Percentiles rank a stretch among this genome's conserved stretches.
These are phyloP conservation scores for Candida sp. DNA, from an alignment of 1,139 yeast species.

Conservation along the genomic window DNA sequence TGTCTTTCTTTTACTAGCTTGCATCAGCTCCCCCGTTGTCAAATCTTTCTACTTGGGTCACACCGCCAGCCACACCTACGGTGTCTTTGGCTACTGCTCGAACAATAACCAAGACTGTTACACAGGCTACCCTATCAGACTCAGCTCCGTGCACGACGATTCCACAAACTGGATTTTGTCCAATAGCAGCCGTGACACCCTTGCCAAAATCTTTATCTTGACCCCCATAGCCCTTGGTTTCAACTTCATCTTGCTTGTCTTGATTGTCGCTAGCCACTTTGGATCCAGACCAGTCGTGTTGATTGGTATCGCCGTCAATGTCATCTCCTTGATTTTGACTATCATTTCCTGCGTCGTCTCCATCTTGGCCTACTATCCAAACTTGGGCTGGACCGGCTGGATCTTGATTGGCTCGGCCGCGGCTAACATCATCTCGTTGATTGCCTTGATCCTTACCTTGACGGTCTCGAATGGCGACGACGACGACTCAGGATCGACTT, in stretches of 20 bases:
- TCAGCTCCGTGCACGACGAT: constrained; percentile 15
- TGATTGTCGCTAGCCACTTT: constrained; percentile 37
- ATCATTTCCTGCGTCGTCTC: constrained; percentile 57
- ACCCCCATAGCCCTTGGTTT: constrained; percentile 87
- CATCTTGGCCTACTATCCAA: constrained; percentile 63
- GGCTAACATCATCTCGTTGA: constrained; percentile 44
- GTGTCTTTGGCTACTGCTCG: constrained; percentile 85
- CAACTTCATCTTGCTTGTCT: constrained; percentile 51
- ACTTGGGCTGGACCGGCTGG: constrained; percentile 74
- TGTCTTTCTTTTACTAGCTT: constrained; percentile 55
- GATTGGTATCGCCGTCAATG: constrained; percentile 30
- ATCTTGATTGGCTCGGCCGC: constrained; percentile 68
- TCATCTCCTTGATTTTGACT: constrained; percentile 55
- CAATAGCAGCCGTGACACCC: constrained; percentile 51
- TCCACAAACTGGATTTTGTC: constrained; percentile 34
- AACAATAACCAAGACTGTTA: constrained; percentile 50
- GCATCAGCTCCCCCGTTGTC: constrained; percentile 53
- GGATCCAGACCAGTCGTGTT: constrained; percentile 21
- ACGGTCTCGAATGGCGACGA: constrained; percentile 23
- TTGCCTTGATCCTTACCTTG: constrained; percentile 28
- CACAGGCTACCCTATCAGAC: constrained; percentile 38
- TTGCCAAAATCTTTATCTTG: constrained; percentile 74
- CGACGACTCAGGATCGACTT: constrained; percentile 18
- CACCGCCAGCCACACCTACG: constrained; percentile 61
- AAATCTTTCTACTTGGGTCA: constrained; percentile 39